These are phyloP conservation scores for Pochonia chlamydosporia DNA, from an alignment of 2,329 filamentous ascomycete genomes.

Conservation along the genomic window DNA sequence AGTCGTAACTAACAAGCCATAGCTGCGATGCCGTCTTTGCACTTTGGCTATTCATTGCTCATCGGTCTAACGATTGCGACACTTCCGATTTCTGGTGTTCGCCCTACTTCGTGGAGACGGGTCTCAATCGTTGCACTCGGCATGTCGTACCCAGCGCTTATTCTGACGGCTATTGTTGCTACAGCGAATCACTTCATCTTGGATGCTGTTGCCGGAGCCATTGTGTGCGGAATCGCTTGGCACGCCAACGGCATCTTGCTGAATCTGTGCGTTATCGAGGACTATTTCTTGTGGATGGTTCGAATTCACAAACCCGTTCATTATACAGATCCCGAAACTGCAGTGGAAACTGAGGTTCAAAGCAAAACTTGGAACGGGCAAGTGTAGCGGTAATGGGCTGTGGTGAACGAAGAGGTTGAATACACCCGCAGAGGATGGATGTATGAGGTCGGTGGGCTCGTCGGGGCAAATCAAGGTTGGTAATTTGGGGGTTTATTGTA, in stretches of 20 bases:
- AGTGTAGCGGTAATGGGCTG: too few species aligned
- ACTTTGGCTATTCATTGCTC: conserved; percentile 70
- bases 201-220: conserved; percentile 62
- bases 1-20: conserved; percentile 8
- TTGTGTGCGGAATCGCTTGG: conserved; percentile 62
- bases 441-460: too few species aligned
- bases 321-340: conserved; percentile 30
- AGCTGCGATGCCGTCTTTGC: conserved; percentile 70
- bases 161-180: conserved; percentile 62
- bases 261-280: conserved; percentile 60
- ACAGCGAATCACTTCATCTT: conserved; percentile 71
- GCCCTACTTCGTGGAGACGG: conserved; percentile 46
- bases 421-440: too few species aligned
- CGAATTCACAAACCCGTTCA: conserved; percentile 59
- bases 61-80: conserved; percentile 65
- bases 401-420: too few species aligned
- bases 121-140: conserved; percentile 40
- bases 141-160: conserved; percentile 57
- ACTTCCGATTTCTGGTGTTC: conserved; percentile 53
- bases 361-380: not conserved
- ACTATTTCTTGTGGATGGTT: conserved; percentile 59
- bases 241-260: conserved; percentile 46
- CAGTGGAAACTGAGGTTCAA: conserved; percentile 27
- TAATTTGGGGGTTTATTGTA: too few species aligned
- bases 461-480: not conserved